Conservation (phyloP, 306 rosid species). For the Begonia peltatifolia region DNA sequence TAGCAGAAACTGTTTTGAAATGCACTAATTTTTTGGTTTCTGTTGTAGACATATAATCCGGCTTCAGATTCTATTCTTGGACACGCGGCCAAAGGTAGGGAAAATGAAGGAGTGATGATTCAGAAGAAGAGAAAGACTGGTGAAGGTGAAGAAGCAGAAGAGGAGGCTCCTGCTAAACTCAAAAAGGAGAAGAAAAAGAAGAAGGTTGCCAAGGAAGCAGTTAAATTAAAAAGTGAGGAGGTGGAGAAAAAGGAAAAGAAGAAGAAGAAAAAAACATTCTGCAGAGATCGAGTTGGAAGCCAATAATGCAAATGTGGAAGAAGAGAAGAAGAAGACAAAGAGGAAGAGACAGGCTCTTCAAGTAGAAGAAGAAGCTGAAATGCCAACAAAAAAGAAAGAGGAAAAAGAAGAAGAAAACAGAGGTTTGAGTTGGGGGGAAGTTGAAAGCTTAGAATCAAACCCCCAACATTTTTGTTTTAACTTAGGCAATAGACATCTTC, state of each 20-base stretch:
- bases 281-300: constrained; percentile 22
- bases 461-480: constrained; percentile 17
- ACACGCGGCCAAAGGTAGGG: constrained; percentile 9
- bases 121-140: constrained; percentile 14
- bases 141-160: constrained; percentile 13
- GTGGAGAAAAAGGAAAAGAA: constrained; percentile 31
- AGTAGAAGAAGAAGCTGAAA: constrained; percentile 35
- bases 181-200: constrained; percentile 46
- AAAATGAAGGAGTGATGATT: constrained; percentile 25
- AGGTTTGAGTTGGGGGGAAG: constrained; percentile 13
- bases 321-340: constrained; percentile 31
- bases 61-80: constrained; percentile 64
- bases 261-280: constrained; percentile 37
- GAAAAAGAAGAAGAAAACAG: constrained; percentile 40
- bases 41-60: constrained; percentile 62
- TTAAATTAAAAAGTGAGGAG: constrained; percentile 13
- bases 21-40: constrained; percentile 5
- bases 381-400: constrained; percentile 36
- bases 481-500: not conserved
- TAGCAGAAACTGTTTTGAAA: too few relatives aligned
- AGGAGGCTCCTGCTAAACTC: constrained; percentile 4
- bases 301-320: constrained; percentile 9
- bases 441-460: not conserved
- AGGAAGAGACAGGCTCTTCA: constrained; percentile 29
- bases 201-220: constrained; percentile 19